These are phyloP conservation scores for Stephanodiscus triporus DNA, from an alignment of 108 stramenopile species.

Conservation along the genomic window DNA sequence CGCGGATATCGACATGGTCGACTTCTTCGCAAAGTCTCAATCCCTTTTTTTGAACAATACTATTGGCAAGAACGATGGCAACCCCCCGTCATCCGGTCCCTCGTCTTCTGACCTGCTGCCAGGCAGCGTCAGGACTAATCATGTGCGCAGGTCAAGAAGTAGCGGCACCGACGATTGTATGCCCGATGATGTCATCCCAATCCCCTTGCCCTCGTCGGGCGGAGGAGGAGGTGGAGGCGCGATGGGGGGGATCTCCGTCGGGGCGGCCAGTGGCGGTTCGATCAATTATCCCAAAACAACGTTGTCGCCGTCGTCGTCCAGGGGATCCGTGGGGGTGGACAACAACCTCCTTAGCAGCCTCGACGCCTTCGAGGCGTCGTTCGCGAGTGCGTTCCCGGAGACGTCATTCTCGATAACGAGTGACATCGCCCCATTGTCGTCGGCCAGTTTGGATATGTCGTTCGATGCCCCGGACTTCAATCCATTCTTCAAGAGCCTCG, in stretches of 20 bases:
- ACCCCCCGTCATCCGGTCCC: background rate
- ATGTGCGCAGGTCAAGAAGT: constrained; percentile 15
- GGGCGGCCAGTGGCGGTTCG: background rate
- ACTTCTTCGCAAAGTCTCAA: constrained; percentile 40
- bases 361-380: constrained; percentile 85
- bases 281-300: background rate
- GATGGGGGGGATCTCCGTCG: constrained; percentile 3
- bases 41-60: background rate
- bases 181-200: constrained; percentile 34
- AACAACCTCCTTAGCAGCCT: constrained; percentile 64
- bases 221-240: background rate
- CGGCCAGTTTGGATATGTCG: constrained; percentile 38
- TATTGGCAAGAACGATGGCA: background rate
- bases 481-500: constrained; percentile 62
- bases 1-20: constrained; percentile 52
- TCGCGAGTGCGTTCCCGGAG: constrained; percentile 68
- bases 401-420: constrained; percentile 54
- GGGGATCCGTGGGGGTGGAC: background rate
- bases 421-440: constrained; percentile 19
- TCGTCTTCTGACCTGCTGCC: background rate
- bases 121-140: background rate
- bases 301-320: background rate
- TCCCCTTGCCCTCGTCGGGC: constrained; percentile 6
- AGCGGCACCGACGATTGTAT: constrained; percentile 34
- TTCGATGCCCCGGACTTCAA: constrained; percentile 60